A percentile compares a stretch with the other conserved stretches of the same genome.
Conservation (phyloP, 2,329 filamentous ascomycete species). For the Fusarium lyarnte region DNA sequence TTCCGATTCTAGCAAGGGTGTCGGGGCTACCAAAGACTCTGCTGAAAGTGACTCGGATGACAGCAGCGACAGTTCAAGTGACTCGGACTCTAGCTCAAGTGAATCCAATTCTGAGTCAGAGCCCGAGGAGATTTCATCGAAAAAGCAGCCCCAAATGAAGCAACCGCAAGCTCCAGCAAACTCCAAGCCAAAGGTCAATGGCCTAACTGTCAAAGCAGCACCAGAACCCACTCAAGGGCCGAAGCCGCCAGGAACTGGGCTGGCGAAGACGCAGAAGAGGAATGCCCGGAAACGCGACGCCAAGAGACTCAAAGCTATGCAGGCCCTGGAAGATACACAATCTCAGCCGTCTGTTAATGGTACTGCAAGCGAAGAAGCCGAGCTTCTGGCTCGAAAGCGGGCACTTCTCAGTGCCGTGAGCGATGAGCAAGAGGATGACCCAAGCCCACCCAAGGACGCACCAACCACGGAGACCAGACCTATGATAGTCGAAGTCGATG, state of each 20-base stretch:
- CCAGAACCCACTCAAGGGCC: slow-evolving; percentile 7
- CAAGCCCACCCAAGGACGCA: neutral
- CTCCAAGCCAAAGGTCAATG: neutral
- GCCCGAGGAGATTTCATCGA: slow-evolving; percentile 52
- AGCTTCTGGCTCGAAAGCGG: slow-evolving; percentile 53
- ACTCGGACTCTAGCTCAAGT: slow-evolving; percentile 34
- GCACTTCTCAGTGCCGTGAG: slow-evolving; percentile 50
- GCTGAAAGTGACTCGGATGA: slow-evolving; percentile 19
- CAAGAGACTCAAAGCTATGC: slow-evolving; percentile 39
- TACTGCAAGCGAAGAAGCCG: slow-evolving; percentile 29
- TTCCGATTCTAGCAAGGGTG: neutral
- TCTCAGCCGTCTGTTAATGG: slow-evolving; percentile 28
- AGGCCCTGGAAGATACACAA: slow-evolving; percentile 16
- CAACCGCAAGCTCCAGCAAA: neutral
- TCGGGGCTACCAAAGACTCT: slow-evolving; percentile 6
- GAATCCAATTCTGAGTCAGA: slow-evolving; percentile 46
- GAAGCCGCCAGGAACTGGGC: slow-evolving; percentile 49
- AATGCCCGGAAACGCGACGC: slow-evolving; percentile 60
- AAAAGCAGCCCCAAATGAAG: slow-evolving; percentile 24
- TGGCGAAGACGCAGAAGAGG: slow-evolving; percentile 59
- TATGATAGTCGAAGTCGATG: slow-evolving; percentile 5
- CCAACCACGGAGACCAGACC: neutral
- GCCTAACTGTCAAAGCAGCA: neutral
- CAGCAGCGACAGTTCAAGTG: slow-evolving; percentile 32
- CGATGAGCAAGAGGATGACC: slow-evolving; percentile 19